Evolutionary conservation across 495 filamentous ascomycete species (phyloP).

Genomic region (Aspergillus nidulans): DNA sequence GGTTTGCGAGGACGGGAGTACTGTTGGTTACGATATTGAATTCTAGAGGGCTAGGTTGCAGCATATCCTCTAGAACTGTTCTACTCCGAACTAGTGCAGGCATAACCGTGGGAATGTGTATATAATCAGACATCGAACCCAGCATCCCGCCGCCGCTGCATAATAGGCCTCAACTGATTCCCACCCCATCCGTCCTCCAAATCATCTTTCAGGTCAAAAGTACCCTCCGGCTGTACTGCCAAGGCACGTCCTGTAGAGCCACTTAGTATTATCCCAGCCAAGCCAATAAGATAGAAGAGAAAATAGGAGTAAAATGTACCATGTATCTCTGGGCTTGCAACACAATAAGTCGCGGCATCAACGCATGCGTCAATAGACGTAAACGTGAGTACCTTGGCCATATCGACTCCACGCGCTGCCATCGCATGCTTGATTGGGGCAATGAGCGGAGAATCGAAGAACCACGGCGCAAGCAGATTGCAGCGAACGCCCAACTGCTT

Average conservation of each 20-base stretch:
- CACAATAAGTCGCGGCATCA: background rate
- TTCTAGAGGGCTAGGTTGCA: no score
- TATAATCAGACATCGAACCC: background rate
- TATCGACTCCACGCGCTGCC: background rate
- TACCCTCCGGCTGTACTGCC: background rate
- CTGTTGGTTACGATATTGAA: background rate
- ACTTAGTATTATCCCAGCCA: background rate
- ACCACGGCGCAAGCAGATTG: background rate
- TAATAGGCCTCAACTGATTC: background rate
- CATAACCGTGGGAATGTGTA: no score
- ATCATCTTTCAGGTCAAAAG: background rate
- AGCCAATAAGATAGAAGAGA: no score
- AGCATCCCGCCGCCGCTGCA: background rate
- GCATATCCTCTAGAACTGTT: no score
- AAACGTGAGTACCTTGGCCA: background rate
- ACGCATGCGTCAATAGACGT: background rate
- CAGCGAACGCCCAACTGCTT: background rate
- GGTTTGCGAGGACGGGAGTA: background rate
- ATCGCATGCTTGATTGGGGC: background rate
- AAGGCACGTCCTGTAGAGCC: background rate
- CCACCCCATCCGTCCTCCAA: background rate
- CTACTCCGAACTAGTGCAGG: no score
- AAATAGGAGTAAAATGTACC: no score
- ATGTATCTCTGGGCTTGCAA: background rate
- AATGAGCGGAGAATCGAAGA: background rate